Evolutionary conservation across 371 early-diverging fungal genomes (phyloP).

Genomic region (Mucor indicus): DNA sequence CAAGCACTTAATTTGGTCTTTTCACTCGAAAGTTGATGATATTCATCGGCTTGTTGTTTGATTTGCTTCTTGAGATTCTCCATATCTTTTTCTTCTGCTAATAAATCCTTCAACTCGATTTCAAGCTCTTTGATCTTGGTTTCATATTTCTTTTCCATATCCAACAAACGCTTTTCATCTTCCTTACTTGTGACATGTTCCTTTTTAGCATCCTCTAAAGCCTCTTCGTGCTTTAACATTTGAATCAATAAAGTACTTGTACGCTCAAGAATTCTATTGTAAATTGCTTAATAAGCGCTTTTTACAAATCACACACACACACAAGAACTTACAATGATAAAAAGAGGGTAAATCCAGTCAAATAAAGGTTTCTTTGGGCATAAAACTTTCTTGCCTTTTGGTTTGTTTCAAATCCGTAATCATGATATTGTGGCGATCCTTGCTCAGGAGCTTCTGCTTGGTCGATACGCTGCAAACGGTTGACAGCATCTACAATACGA

Average conservation of each 20-base stretch:
- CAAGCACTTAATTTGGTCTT: slow-evolving; percentile 15
- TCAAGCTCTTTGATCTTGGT: slow-evolving; percentile 27
- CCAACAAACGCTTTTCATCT: slow-evolving; percentile 28
- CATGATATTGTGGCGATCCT: slow-evolving; percentile 23
- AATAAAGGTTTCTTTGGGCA: slow-evolving; percentile 87
- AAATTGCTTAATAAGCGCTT: background rate
- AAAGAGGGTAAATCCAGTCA: slow-evolving; percentile 87
- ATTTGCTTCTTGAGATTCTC: slow-evolving; percentile 80
- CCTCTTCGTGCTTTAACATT: slow-evolving; percentile 66
- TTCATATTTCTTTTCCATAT: slow-evolving; percentile 32
- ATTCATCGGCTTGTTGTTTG: slow-evolving; percentile 66
- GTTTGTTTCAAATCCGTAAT: slow-evolving; percentile 56
- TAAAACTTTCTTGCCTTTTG: slow-evolving; percentile 76
- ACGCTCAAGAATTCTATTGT: slow-evolving; percentile 65
- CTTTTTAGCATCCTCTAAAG: slow-evolving; percentile 53
- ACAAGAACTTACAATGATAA: slow-evolving; percentile 61
- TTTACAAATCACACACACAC: background rate
- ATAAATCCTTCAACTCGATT: slow-evolving; percentile 50
- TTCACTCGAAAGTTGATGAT: slow-evolving; percentile 72
- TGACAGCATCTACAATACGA: slow-evolving; percentile 60
- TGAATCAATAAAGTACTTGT: slow-evolving; percentile 72
- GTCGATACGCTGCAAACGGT: slow-evolving; percentile 63
- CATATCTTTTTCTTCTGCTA: slow-evolving; percentile 57
- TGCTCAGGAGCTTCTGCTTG: slow-evolving; percentile 26
- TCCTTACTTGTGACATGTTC: slow-evolving; percentile 39